Evolutionary conservation across 352 stramenopile genomes (phyloP).

Genomic region (Pythium rishiriense): DNA sequence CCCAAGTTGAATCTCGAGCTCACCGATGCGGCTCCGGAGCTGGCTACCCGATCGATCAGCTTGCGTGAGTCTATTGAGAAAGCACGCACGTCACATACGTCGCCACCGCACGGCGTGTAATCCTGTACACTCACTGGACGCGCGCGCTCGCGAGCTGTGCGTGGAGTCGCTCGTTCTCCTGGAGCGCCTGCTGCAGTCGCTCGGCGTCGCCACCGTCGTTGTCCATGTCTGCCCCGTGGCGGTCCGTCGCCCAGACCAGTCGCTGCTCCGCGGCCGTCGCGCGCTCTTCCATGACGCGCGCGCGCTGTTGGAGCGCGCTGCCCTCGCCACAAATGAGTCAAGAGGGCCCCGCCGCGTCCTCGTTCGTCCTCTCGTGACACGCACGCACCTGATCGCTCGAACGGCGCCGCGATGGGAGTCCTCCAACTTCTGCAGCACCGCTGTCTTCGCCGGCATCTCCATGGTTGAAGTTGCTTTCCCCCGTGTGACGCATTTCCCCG

Average conservation of each 20-base stretch:
- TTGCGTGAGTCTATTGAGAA: constrained; percentile 21
- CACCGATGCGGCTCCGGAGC: constrained; percentile 12
- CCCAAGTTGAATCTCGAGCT: constrained; percentile 29
- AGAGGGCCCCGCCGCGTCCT: too few species aligned
- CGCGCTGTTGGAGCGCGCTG: constrained; percentile 25
- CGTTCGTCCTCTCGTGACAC: background rate
- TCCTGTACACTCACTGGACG: constrained; percentile 32
- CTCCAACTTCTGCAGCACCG: constrained; percentile 31
- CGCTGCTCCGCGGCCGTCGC: constrained; percentile 7
- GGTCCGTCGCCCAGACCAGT: constrained; percentile 2
- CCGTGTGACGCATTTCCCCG: background rate
- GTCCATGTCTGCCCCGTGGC: background rate
- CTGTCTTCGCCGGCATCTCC: constrained; percentile 24
- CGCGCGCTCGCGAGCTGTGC: constrained; percentile 16
- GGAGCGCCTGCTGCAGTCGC: constrained; percentile 19
- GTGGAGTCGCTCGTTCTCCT: constrained; percentile 35
- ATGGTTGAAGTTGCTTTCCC: background rate
- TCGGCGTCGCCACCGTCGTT: background rate
- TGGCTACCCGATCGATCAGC: constrained; percentile 1
- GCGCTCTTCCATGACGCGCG: constrained; percentile 17
- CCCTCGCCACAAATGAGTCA: too few species aligned
- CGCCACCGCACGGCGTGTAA: too few species aligned
- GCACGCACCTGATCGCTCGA: constrained; percentile 27
- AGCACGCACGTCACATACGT: too few species aligned
- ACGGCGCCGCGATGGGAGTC: constrained; percentile 24